These are phyloP conservation scores for Brasenia schreberi DNA, from an alignment of 164 flowering plant genomes.

Conservation along the genomic window DNA sequence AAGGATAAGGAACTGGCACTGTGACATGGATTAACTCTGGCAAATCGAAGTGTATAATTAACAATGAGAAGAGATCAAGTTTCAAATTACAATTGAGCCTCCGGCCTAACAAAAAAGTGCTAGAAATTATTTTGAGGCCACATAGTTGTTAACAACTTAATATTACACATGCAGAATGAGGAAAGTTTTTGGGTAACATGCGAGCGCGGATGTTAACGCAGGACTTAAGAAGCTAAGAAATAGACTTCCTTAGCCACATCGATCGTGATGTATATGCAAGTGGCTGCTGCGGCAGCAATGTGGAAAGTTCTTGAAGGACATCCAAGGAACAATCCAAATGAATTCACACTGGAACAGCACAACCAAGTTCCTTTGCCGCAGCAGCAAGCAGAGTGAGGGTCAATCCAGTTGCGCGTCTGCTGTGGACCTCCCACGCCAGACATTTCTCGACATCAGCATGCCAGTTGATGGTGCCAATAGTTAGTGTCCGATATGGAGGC, in stretches of 20 bases:
- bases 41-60: no score
- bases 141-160: neutral
- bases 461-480: conserved; percentile 46
- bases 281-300: neutral
- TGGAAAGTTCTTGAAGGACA: neutral
- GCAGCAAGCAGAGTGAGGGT: conserved; percentile 42
- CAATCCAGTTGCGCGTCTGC: conserved; percentile 45
- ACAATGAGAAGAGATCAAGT: no score
- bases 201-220: no score
- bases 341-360: conserved; percentile 34
- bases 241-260: neutral
- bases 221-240: neutral
- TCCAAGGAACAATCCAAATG: neutral
- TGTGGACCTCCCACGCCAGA: conserved; percentile 78
- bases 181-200: no score
- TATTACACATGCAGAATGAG: neutral
- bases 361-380: conserved; percentile 78
- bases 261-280: neutral
- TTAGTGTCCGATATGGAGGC: conserved; percentile 25
- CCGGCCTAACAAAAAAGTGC: neutral
- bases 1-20: no score
- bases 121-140: neutral
- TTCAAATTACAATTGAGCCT: no score
- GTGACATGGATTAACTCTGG: no score
- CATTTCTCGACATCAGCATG: conserved; percentile 62